Evolutionary conservation across 352 stramenopile species (phyloP), one percentile per base, ranked within the genome.

Genomic region (Globisporangium middletonii): DNA sequence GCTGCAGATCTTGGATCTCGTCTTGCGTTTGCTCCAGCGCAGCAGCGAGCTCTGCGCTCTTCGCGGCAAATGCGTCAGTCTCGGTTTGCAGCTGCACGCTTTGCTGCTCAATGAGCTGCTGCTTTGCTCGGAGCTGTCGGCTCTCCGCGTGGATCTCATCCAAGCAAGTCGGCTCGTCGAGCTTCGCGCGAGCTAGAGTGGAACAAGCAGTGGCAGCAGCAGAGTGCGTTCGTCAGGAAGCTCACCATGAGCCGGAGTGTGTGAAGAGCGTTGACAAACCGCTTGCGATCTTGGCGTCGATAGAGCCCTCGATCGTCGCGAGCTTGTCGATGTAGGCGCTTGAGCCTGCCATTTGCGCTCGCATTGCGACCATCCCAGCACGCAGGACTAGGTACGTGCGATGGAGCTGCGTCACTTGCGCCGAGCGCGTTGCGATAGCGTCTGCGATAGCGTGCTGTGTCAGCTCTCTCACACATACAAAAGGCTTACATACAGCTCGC

Each of bases 111-210:
- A 83, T 72, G 47, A 75, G 69, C 59, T 57, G 59, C 53, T 69
- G 68, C 52, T 87, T 86, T 12, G 62, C 67, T 55, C 63, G 62
- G 18, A 85, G 55, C 45, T 84, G 81, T 37, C 78, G 68, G 16
- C 73, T 59, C 33, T 71, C 62, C 18, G 63, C 27, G n/a, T 56
- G 55, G 27, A 67, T 57, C 33, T 59, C 44, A 33, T 68, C 67
- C 12, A 70, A 50, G 7, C 67, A 47, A 41, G 47, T 45, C 6
- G 65, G 59, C 43, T 71, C 56, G 26, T 60, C 27, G 6, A 79
- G 55, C 13, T 67, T 44, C 3, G 33, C 27, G 19, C 0, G 28
- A 23, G 42, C 52, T 42, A 37, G 68, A 61, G 80, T 50, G 43
- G 51, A 19, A 26, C 23, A 27, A 23, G 23, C 26, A 18, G n/a